These are phyloP conservation scores for Quercus rubra DNA, from an alignment of 306 rosid genomes.

Conservation along the genomic window DNA sequence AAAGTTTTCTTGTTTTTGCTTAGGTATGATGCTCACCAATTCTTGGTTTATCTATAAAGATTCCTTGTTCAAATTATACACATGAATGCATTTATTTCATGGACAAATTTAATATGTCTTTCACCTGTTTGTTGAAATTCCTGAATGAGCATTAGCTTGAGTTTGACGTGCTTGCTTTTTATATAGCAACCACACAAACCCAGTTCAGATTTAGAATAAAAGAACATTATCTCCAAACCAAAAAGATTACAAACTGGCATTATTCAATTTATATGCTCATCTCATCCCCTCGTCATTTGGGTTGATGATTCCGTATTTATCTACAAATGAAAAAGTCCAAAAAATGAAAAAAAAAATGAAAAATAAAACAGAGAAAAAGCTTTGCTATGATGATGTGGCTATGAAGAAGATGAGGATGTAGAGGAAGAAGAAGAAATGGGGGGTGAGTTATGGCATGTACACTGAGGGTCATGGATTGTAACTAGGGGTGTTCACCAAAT, in stretches of 20 bases:
- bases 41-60: background rate
- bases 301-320: too few species aligned
- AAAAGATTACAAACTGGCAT: background rate
- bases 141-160: slow-evolving; percentile 9
- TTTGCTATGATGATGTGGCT: too few species aligned
- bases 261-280: too few species aligned
- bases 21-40: background rate
- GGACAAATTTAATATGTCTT: background rate
- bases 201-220: background rate
- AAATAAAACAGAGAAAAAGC: too few species aligned
- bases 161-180: background rate
- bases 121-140: slow-evolving; percentile 34
- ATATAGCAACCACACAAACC: background rate
- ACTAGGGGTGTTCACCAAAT: too few species aligned
- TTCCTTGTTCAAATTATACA: background rate
- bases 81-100: background rate
- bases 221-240: slow-evolving; percentile 10
- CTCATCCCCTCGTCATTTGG: too few species aligned
- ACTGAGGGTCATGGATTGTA: too few species aligned
- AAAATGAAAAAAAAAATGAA: too few species aligned
- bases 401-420: too few species aligned
- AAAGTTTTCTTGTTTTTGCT: background rate
- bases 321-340: too few species aligned
- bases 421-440: too few species aligned
- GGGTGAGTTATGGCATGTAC: too few species aligned